A percentile compares a stretch with the other conserved stretches of the same genome.
phyloP scores from a whole-genome alignment of 192 early-diverging fungal genomes.

The Coemansia sp. region DNA sequence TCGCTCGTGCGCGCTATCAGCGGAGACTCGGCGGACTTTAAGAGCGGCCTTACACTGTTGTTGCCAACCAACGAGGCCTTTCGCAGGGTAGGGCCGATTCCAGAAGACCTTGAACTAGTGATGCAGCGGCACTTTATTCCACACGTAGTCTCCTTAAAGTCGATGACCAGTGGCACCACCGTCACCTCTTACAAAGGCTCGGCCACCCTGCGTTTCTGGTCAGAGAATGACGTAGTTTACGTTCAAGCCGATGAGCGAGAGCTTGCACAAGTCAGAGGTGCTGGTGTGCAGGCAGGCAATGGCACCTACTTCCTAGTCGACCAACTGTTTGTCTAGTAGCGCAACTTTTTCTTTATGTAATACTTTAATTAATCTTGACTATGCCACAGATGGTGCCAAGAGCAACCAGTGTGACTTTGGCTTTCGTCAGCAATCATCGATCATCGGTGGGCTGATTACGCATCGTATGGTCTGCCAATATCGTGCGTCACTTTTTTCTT shows the following conservation, averaged over 20 bases:
- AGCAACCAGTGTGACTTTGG: background rate
- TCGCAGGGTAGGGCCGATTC: constrained; percentile 23
- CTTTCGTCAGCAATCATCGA: constrained; percentile 2
- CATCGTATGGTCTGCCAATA: background rate
- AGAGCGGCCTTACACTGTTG: constrained; percentile 38
- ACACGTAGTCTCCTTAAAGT: constrained; percentile 22
- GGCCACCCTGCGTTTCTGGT: constrained; percentile 35
- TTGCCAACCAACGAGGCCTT: constrained; percentile 55
- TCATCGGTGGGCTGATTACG: background rate
- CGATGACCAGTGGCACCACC: constrained; percentile 31
- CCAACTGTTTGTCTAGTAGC: constrained; percentile 29
- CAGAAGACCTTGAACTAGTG: constrained; percentile 39
- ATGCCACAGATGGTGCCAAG: background rate
- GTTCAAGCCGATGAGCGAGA: constrained; percentile 43
- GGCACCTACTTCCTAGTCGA: constrained; percentile 47
- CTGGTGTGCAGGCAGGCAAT: constrained; percentile 30
- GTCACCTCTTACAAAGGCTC: constrained; percentile 30
- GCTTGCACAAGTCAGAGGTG: constrained; percentile 28
- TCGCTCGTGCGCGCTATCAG: constrained; percentile 46
- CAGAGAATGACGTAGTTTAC: constrained; percentile 18
- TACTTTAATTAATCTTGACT: background rate
- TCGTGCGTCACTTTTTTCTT: background rate
- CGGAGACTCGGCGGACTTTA: constrained; percentile 49
- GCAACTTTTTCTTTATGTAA: background rate
- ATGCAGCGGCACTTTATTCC: constrained; percentile 52